phyloP scores from a whole-genome alignment of 176 grass and related monocot species.

The Bromus sterilis region DNA sequence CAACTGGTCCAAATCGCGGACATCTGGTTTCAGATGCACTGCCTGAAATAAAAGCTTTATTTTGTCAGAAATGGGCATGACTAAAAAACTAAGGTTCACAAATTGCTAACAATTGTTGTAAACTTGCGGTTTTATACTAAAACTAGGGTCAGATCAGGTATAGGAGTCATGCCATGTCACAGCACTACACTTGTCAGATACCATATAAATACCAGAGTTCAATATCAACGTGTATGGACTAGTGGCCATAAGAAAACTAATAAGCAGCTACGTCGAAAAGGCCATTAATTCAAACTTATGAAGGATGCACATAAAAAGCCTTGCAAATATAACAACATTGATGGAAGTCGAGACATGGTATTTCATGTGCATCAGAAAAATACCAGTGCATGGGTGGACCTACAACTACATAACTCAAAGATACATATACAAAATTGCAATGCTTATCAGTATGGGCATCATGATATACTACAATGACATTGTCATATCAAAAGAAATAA shows the following conservation, averaged over 20 bases:
- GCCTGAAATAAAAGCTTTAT: constrained; percentile 38
- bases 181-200: neutral
- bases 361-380: neutral
- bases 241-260: neutral
- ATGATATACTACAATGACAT: neutral
- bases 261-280: neutral
- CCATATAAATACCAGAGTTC: neutral
- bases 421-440: neutral
- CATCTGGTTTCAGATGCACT: constrained; percentile 74
- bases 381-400: neutral
- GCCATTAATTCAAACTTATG: neutral
- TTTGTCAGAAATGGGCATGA: neutral
- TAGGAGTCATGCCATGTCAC: neutral
- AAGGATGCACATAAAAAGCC: neutral
- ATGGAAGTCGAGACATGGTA: neutral
- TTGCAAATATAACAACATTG: neutral
- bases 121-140: neutral
- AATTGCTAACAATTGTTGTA: neutral
- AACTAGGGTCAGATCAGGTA: neutral
- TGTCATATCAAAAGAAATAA: neutral
- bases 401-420: neutral
- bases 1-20: constrained; percentile 34
- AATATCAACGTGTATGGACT: neutral
- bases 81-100: neutral
- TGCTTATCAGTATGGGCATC: neutral